Conservation (phyloP, 345 rosid species). For the Salix koriyanagi region DNA sequence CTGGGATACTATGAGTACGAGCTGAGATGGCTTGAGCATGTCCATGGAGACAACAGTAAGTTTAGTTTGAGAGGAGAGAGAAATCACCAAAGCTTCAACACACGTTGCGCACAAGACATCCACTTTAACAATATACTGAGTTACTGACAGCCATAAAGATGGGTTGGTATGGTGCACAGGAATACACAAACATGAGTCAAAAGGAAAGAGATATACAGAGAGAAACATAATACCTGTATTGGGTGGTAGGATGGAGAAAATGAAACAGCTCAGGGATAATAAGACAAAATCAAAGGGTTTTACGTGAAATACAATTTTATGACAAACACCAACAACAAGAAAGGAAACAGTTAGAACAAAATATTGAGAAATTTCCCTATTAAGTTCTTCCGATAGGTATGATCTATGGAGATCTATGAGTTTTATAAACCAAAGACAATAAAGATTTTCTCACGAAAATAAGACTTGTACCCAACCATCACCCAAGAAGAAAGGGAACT, state of each 20-base stretch:
- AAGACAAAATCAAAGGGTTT: not conserved
- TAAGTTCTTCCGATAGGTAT: not conserved
- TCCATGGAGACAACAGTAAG: not conserved
- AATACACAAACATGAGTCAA: not conserved
- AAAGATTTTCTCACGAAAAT: not conserved
- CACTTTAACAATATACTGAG: not conserved
- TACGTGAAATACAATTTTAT: not conserved
- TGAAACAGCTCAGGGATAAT: not conserved
- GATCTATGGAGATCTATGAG: not conserved
- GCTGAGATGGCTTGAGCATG: not conserved
- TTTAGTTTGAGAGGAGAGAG: not conserved
- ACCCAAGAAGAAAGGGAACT: not conserved
- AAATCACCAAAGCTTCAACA: not conserved
- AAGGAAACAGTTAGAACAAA: not conserved
- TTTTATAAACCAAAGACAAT: too few relatives aligned
- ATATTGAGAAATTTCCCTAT: too few relatives aligned
- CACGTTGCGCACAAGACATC: not conserved
- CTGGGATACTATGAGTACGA: not conserved
- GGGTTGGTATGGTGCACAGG: not conserved
- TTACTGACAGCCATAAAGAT: not conserved
- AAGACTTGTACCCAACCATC: not conserved
- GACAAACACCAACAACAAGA: not conserved
- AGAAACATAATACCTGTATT: not conserved
- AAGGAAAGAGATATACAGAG: not conserved
- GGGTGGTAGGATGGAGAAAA: not conserved